Evolutionary conservation across 176 grass and related monocot genomes (phyloP).

Genomic region (Paspalum notatum): DNA sequence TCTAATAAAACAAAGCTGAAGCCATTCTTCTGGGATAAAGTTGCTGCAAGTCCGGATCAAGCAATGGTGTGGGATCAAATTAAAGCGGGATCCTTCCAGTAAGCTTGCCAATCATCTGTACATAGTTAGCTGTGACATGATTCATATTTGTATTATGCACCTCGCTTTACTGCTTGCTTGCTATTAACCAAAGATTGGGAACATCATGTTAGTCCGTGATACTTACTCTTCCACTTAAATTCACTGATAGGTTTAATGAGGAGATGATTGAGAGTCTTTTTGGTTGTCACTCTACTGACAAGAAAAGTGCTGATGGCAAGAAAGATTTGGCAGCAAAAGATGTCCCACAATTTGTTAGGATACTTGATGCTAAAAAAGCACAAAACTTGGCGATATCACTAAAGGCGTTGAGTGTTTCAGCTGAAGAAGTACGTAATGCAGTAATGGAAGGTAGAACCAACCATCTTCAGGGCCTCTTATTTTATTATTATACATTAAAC

Average conservation of each 20-base stretch:
- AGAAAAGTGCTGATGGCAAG: slow-evolving; percentile 47
- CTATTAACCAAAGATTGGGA: slow-evolving; percentile 2
- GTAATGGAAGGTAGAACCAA: slow-evolving; percentile 72
- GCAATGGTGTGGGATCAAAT: slow-evolving; percentile 91
- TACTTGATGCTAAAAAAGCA: slow-evolving; percentile 86
- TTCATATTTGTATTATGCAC: not conserved
- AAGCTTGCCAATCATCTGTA: slow-evolving; percentile 36
- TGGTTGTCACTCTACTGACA: slow-evolving; percentile 51
- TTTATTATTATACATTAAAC: not conserved
- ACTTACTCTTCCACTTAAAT: slow-evolving; percentile 25
- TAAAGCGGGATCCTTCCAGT: slow-evolving; percentile 95
- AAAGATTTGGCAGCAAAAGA: slow-evolving; percentile 57
- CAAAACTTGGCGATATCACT: slow-evolving; percentile 89
- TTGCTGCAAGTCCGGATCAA: slow-evolving; percentile 76
- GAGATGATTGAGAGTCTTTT: slow-evolving; percentile 90
- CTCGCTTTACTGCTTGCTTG: not conserved
- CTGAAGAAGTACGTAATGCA: slow-evolving; percentile 61
- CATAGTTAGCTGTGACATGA: slow-evolving; percentile 2
- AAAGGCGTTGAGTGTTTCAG: slow-evolving; percentile 77
- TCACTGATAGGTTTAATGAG: slow-evolving; percentile 80
- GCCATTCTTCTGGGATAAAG: slow-evolving; percentile 99
- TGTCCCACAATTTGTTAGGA: slow-evolving; percentile 49
- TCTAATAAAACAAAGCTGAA: slow-evolving; percentile 81
- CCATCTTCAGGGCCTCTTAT: not conserved
- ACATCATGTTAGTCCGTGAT: not conserved